phyloP scores from a whole-genome alignment of 805 yeast genomes.

The Teunomyces cretensis region DNA sequence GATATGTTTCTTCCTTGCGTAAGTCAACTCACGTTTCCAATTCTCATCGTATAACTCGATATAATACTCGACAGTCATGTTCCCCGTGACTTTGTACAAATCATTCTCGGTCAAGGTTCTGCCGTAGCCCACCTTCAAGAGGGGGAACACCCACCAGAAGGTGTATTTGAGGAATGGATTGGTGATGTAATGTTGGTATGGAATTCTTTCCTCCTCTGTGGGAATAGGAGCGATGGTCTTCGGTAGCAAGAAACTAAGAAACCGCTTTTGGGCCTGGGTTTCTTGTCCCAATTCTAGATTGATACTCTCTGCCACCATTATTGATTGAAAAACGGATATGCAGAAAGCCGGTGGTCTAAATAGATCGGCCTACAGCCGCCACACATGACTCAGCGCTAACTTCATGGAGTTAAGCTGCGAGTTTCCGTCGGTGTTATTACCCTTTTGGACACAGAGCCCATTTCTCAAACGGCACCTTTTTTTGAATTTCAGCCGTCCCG shows the following conservation, averaged over 20 bases:
- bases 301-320: neutral
- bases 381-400: too few relatives aligned
- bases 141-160: conserved; percentile 15
- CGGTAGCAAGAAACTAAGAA: conserved; percentile 31
- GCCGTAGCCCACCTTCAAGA: conserved; percentile 6
- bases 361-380: too few relatives aligned
- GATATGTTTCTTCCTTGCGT: conserved; percentile 7
- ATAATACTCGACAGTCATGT: conserved; percentile 3
- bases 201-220: conserved; percentile 45
- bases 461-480: neutral
- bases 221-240: conserved; percentile 52
- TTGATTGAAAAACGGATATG: too few relatives aligned
- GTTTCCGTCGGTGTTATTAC: neutral
- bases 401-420: neutral
- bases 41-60: neutral
- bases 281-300: neutral
- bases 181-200: conserved; percentile 42
- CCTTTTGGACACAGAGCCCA: neutral
- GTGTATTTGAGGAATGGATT: conserved; percentile 24
- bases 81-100: conserved; percentile 4
- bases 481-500: neutral
- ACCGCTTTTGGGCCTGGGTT: conserved; percentile 27
- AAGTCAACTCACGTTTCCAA: neutral
- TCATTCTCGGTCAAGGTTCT: conserved; percentile 7
- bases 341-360: neutral